A percentile compares a stretch with the other conserved stretches of the same genome.
Evolutionary conservation across 495 filamentous ascomycete genomes (phyloP).

Genomic region (Neurospora tetrasperma): DNA sequence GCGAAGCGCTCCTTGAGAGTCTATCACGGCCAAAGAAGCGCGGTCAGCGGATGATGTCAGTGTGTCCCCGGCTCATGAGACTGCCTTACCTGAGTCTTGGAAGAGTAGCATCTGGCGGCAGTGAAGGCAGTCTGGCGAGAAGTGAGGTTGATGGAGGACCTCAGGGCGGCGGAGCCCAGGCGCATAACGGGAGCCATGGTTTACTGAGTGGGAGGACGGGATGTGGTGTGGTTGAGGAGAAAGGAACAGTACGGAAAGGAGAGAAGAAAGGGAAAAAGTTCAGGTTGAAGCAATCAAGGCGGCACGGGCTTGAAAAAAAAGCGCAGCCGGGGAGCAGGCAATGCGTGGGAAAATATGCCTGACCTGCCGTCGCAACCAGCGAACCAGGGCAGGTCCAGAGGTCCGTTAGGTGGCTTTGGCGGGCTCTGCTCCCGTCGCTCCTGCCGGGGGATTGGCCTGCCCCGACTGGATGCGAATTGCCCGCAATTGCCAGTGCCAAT

Average conservation of each 20-base stretch:
- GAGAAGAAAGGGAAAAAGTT: slow-evolving; percentile 13
- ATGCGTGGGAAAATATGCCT: neutral
- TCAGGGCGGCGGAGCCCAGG: slow-evolving; percentile 63
- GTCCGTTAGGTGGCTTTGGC: neutral
- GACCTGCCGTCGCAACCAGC: neutral
- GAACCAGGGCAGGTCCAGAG: neutral
- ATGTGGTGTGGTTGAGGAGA: slow-evolving; percentile 12
- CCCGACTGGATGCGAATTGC: neutral
- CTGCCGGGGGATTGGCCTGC: neutral
- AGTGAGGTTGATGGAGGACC: slow-evolving; percentile 56
- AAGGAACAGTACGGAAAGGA: slow-evolving; percentile 21
- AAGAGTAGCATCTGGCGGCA: slow-evolving; percentile 79
- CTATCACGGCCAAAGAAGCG: slow-evolving; percentile 35
- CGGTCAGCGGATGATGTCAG: slow-evolving; percentile 24
- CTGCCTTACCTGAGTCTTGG: slow-evolving; percentile 70
- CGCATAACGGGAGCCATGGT: slow-evolving; percentile 73
- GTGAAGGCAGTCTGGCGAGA: slow-evolving; percentile 61
- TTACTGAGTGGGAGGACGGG: slow-evolving; percentile 12
- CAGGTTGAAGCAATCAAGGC: slow-evolving; percentile 12
- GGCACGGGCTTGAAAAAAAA: slow-evolving; percentile 21
- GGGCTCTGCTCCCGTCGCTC: neutral
- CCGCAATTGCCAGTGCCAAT: neutral
- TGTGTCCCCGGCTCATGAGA: slow-evolving; percentile 8
- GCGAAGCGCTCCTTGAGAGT: slow-evolving; percentile 98
- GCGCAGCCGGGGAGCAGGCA: slow-evolving; percentile 6